Evolutionary conservation across 169 alveolate genomes (phyloP).

Genomic region (Plasmodium chabaudi): DNA sequence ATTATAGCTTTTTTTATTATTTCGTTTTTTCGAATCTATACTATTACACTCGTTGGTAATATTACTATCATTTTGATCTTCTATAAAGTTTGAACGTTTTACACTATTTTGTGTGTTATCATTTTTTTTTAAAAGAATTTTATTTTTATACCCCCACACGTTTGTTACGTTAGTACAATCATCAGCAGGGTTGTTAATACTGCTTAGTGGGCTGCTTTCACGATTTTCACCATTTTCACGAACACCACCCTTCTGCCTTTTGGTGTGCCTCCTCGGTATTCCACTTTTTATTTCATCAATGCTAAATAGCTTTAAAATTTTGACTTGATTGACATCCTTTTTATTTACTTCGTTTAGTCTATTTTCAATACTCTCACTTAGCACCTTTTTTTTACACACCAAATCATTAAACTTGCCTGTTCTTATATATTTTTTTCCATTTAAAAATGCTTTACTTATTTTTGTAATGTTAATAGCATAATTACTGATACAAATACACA

Average conservation of each 20-base stretch:
- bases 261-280: constrained; percentile 31
- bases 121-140: background rate
- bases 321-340: constrained; percentile 11
- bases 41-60: background rate
- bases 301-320: constrained; percentile 12
- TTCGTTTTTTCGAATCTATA: background rate
- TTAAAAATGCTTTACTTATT: constrained; percentile 6
- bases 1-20: background rate
- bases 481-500: background rate
- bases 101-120: too few relatives aligned
- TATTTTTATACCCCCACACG: background rate
- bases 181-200: background rate
- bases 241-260: background rate
- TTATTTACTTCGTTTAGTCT: background rate
- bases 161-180: background rate
- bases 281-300: constrained; percentile 20
- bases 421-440: constrained; percentile 28
- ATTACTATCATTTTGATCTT: background rate
- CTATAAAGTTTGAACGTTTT: background rate
- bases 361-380: constrained; percentile 9
- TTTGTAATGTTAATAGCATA: constrained; percentile 1
- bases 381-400: constrained; percentile 5
- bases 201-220: background rate
- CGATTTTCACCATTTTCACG: background rate
- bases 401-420: constrained; percentile 50